Base-by-base conservation (phyloP, 441 rosid species). In the Populus tomentosa region DNA sequence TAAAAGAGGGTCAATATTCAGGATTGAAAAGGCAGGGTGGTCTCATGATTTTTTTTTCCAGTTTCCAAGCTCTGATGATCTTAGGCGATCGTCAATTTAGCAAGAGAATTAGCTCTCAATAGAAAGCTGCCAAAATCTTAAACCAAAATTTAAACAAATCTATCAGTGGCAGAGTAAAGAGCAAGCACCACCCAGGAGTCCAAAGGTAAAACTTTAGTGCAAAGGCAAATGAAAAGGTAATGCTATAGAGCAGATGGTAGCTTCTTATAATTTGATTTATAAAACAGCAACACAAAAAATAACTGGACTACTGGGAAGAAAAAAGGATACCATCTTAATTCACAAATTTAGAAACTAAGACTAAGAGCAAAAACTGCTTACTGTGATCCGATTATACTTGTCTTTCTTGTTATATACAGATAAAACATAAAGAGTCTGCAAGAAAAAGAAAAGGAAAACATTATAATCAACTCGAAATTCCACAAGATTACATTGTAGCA, bases 371-470 rank as follows among this genome's bases (percentile, higher is more conserved):
- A 76, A 79, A 75, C 61, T 23, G 78, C 89, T 75, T 78, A 94
- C 99, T 88, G 93, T 94, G 83, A 94, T 86, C 77, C 97, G 88
- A 26, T 94, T 94, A 81, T 84, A 46, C 81, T 94, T 97, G 85
- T 94, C 98, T 85, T 94, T 97, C 88, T 92, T 94, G 98, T 89
- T 92, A 85, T 97, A 93, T 7, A 94, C 88, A 59, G 91, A 97
- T 75, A 97, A 83, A 78, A 97, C 99, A 42, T 97, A 97, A 76
- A 97, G 90, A 97, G 90, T 94, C 99, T 97, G 99, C 86, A 84
- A 70, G 70, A 78, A 74, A 21, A 75, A 26, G 79, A 66, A 73
- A 38, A 33, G 67, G 18, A 10, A 79, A 42, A 7, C 10, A 70
- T 14, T 5, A 14, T 21, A n/a, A 75, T 69, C 46, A 73, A 26